These are phyloP conservation scores for Eutrema yunnanense DNA, from an alignment of 345 rosid genomes.

Conservation along the genomic window DNA sequence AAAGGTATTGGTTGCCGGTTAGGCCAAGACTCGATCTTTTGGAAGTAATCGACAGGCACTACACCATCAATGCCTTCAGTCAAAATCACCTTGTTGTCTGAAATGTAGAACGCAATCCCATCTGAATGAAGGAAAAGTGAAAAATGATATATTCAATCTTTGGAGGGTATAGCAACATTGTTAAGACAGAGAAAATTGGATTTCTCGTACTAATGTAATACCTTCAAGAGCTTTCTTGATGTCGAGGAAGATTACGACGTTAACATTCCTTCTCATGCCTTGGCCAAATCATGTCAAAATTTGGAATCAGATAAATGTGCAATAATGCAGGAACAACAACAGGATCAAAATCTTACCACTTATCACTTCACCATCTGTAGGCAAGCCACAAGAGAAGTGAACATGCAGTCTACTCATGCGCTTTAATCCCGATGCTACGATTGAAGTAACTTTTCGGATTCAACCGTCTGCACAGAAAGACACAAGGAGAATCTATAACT, in stretches of 20 bases:
- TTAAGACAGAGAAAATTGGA: background rate
- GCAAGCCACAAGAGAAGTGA: slow-evolving; percentile 82
- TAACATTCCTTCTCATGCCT: slow-evolving; percentile 78
- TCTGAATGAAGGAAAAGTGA: slow-evolving; percentile 28
- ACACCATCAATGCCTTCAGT: slow-evolving; percentile 86
- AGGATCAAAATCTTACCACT: slow-evolving; percentile 44
- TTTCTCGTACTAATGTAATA: background rate
- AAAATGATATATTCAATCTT: background rate
- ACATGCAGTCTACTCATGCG: slow-evolving; percentile 77
- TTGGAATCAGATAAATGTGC: background rate
- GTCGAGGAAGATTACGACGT: slow-evolving; percentile 66
- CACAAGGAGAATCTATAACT: background rate
- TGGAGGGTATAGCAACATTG: background rate
- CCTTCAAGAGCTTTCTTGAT: slow-evolving; percentile 78
- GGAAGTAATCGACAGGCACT: slow-evolving; percentile 56
- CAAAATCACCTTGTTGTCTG: slow-evolving; percentile 77
- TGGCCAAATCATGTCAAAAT: slow-evolving; percentile 1
- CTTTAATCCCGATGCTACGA: slow-evolving; percentile 65
- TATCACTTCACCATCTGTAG: slow-evolving; percentile 71
- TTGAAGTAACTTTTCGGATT: slow-evolving; percentile 48
- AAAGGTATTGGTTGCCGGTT: slow-evolving; percentile 41
- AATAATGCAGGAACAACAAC: background rate
- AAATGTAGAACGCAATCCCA: slow-evolving; percentile 73
- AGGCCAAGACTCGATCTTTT: slow-evolving; percentile 81
- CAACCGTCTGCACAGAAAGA: slow-evolving; percentile 45